Evolutionary conservation across 2,329 filamentous ascomycete species (phyloP).

Genomic region (Botryotinia convoluta): DNA sequence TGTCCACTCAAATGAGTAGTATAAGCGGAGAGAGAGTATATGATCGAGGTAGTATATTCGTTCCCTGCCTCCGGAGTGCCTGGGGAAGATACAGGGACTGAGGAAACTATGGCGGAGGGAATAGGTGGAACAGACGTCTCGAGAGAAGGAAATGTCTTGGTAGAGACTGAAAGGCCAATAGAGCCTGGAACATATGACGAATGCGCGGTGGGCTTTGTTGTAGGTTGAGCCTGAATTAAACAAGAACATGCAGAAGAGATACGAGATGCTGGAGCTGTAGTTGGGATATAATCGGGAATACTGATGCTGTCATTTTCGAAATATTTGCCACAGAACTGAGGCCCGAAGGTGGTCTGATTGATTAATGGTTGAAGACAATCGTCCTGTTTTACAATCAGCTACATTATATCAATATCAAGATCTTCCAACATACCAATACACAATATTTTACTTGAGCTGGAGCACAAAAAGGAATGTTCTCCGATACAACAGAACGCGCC

Average conservation of each 20-base stretch:
- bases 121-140: neutral
- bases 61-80: neutral
- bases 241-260: constrained; percentile 11
- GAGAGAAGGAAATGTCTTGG: neutral
- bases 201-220: neutral
- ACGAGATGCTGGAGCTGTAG: neutral
- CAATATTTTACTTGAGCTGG: constrained; percentile 1
- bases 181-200: neutral
- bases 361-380: neutral
- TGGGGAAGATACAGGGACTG: neutral
- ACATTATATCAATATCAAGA: neutral
- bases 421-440: neutral
- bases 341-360: neutral
- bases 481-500: neutral
- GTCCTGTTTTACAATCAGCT: constrained; percentile 3
- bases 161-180: neutral
- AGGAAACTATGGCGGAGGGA: neutral
- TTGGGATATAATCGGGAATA: neutral
- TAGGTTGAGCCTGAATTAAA: neutral
- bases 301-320: constrained; percentile 3
- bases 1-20: neutral
- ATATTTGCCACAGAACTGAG: neutral
- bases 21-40: neutral
- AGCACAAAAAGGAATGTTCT: constrained; percentile 6
- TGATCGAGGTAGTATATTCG: neutral